phyloP scores from a whole-genome alignment of 805 yeast genomes.

The Starmerella sirachaensis region DNA sequence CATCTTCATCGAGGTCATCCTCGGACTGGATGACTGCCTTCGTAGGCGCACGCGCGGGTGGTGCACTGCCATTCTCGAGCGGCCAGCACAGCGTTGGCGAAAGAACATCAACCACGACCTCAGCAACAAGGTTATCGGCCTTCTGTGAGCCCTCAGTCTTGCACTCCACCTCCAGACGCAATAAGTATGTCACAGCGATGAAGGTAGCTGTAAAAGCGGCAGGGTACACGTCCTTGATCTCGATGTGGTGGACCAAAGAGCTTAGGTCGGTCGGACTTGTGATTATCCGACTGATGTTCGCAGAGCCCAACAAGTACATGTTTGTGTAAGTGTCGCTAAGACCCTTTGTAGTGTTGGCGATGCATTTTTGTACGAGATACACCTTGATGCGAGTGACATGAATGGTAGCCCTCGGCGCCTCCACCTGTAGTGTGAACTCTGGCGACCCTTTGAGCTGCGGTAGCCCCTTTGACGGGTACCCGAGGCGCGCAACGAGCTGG shows the following conservation, averaged over 20 bases:
- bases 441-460: constrained; percentile 5
- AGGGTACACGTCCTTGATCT: not conserved
- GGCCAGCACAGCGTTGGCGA: constrained; percentile 1
- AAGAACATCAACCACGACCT: constrained; percentile 1
- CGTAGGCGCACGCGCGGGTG: not conserved
- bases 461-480: constrained; percentile 1
- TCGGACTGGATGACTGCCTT: not conserved
- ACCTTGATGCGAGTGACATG: not conserved
- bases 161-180: constrained; percentile 1
- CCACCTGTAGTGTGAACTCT: constrained; percentile 1
- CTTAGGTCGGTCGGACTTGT: not conserved
- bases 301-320: not conserved
- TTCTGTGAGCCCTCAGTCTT: not conserved
- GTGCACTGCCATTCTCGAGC: not conserved
- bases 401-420: not conserved
- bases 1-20: not conserved
- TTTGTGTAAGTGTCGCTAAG: not conserved
- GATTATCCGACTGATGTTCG: not conserved
- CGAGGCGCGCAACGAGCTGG: not conserved
- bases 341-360: not conserved
- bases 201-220: constrained; percentile 1
- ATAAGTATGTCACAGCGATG: constrained; percentile 1
- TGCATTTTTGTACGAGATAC: constrained; percentile 1
- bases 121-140: not conserved
- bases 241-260: not conserved